Evolutionary conservation across 371 early-diverging fungal genomes (phyloP).

Genomic region (Catenaria anguillulae): DNA sequence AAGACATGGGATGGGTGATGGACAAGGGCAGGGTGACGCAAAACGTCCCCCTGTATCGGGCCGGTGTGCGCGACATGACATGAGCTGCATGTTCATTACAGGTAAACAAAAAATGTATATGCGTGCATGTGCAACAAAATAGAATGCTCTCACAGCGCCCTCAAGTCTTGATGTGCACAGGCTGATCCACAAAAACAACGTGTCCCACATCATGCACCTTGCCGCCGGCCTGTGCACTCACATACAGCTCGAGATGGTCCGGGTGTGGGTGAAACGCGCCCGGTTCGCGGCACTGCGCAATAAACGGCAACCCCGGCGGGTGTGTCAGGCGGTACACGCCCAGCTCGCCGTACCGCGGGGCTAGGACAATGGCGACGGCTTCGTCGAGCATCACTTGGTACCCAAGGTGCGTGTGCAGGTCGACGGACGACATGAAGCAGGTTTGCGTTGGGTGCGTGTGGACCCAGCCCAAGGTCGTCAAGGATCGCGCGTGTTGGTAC

Average conservation of each 20-base stretch:
- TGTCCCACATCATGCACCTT: too few relatives aligned
- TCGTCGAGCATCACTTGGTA: constrained; percentile 87
- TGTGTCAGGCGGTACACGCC: constrained; percentile 80
- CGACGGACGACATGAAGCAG: constrained; percentile 82
- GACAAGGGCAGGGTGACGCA: too few relatives aligned
- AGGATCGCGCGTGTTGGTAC: constrained; percentile 51
- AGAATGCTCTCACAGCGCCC: too few relatives aligned
- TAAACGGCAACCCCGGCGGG: constrained; percentile 68
- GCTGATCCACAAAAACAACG: too few relatives aligned
- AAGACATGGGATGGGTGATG: too few relatives aligned
- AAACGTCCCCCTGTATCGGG: too few relatives aligned
- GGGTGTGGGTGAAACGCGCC: constrained; percentile 81
- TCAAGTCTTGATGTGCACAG: too few relatives aligned
- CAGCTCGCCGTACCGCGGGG: constrained; percentile 50
- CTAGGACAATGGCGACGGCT: constrained; percentile 82
- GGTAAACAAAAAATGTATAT: too few relatives aligned
- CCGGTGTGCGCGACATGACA: too few relatives aligned
- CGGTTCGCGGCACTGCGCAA: constrained; percentile 50
- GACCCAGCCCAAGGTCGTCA: constrained; percentile 83
- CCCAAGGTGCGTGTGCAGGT: constrained; percentile 81
- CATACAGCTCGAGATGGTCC: constrained; percentile 40
- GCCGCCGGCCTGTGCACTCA: too few relatives aligned
- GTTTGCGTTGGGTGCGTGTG: constrained; percentile 89
- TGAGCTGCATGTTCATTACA: too few relatives aligned
- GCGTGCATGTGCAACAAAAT: too few relatives aligned